Base-by-base conservation (phyloP, 2,329 filamentous ascomycete species). In the Fusarium sulawesiense region DNA sequence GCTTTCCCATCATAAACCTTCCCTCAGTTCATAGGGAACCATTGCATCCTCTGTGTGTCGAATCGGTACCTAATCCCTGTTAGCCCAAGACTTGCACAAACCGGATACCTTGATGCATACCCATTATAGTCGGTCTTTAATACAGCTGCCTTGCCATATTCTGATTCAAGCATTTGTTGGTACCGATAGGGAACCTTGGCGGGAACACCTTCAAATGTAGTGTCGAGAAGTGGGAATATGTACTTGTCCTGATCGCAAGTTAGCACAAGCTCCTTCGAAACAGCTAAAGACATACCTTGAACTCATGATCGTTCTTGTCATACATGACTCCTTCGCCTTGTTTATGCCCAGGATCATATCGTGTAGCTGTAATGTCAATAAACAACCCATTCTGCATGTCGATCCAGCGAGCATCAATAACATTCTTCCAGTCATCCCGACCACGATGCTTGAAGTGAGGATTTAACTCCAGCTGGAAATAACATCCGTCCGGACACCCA, bases 161-260 rank as follows among this genome's bases (percentile, higher is more conserved):
- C 88, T 12, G 86, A 82, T 21, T 81, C 80, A 2, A 91, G 79
- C 50, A 91, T 83, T 48, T 88, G 85, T 64, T 85, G 83, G 74
- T 89, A 91, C 10, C 82, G 80, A 72, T 85, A 89, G 0, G 92
- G 92, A 25, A 93, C 89, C 78, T 89, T 89, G 47, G 86, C 90
- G 1, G 85, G 81, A 0, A 89, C 85, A 1, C 89, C 90, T 74
- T 93, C 91, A 60, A 92, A 93, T 2, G 83, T 85, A 3, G 89
- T 92, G 64, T 89, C 85, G n/a, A 89, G 83, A 74, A 94, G 81
- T 1, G 92, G 92, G 74, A 89, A 93, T 13, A 94, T 81, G 57
- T 91, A 85, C 1, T 83, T 85, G 59, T 87, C 84, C 82, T 86
- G 7, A 30, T 21, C 7, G 53, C 34, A 37, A 4, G 18, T 55